These are phyloP conservation scores for Cercophora samala DNA, from an alignment of 495 filamentous ascomycete genomes.

Conservation along the genomic window DNA sequence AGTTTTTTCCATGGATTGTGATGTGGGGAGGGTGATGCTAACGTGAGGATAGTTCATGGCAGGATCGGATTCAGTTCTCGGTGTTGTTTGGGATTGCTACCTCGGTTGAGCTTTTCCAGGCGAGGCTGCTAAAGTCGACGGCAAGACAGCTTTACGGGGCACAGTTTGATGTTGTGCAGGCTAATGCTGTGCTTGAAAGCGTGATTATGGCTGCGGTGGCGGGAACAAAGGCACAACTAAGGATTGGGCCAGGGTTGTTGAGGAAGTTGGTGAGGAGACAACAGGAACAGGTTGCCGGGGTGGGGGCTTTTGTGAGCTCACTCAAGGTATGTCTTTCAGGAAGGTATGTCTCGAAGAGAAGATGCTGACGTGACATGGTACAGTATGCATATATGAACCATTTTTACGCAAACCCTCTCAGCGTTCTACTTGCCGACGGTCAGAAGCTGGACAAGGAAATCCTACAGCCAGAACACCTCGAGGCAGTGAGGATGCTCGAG, in stretches of 20 bases:
- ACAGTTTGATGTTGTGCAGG: constrained; percentile 79
- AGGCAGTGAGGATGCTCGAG: constrained; percentile 71
- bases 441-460: constrained; percentile 32
- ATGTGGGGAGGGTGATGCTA: constrained; percentile 4
- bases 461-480: constrained; percentile 58
- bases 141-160: constrained; percentile 68
- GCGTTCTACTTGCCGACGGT: constrained; percentile 56
- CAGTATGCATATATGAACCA: constrained; percentile 95
- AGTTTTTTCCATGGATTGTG: constrained; percentile 16
- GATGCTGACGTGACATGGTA: neutral
- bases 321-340: constrained; percentile 41
- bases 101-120: constrained; percentile 83
- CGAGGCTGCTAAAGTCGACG: constrained; percentile 71
- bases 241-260: constrained; percentile 66
- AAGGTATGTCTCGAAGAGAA: neutral
- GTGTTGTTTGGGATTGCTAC: constrained; percentile 87
- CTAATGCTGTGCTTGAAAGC: constrained; percentile 69
- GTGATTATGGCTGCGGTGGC: constrained; percentile 70
- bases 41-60: constrained; percentile 63
- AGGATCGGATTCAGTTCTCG: constrained; percentile 84
- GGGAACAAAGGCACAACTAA: constrained; percentile 49
- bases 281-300: constrained; percentile 78
- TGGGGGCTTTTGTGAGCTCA: constrained; percentile 73
- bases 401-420: constrained; percentile 89
- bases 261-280: constrained; percentile 69